phyloP scores from a whole-genome alignment of 257 asterid species.

The Scutellaria minor region DNA sequence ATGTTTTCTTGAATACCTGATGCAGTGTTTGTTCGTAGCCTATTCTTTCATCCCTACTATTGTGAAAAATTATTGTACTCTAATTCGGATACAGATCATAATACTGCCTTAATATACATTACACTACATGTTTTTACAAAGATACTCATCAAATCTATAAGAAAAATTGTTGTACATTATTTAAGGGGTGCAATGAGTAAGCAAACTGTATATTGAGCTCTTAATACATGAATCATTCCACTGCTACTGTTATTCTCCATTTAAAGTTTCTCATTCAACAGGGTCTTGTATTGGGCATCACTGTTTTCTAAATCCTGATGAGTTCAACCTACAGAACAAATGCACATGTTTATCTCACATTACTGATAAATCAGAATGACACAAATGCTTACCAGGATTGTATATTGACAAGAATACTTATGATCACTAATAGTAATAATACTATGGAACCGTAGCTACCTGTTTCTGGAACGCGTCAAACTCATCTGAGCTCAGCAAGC shows the following conservation, averaged over 20 bases:
- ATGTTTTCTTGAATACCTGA: too few relatives aligned
- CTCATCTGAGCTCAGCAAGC: conserved; percentile 90
- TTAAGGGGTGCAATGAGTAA: too few relatives aligned
- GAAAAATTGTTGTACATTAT: too few relatives aligned
- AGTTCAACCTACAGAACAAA: conserved; percentile 62
- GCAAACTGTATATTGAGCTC: neutral
- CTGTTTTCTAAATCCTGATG: conserved; percentile 69
- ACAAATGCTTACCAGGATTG: conserved; percentile 3
- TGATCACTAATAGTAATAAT: neutral
- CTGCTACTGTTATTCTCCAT: conserved; percentile 46
- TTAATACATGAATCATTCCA: conserved; percentile 40
- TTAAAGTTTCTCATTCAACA: conserved; percentile 75
- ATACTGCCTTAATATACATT: too few relatives aligned
- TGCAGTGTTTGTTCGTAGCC: too few relatives aligned
- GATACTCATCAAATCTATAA: too few relatives aligned
- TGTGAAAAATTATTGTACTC: too few relatives aligned
- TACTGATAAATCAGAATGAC: neutral
- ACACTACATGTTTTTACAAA: too few relatives aligned
- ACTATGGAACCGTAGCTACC: conserved; percentile 45
- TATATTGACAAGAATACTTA: neutral
- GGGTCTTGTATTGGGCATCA: conserved; percentile 67
- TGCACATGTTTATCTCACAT: neutral
- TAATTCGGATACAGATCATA: too few relatives aligned
- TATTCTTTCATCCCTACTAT: too few relatives aligned
- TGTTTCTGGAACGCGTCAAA: conserved; percentile 81